Conservation (phyloP, 2,329 filamentous ascomycete genomes). For the Shiraia bambusicola region DNA sequence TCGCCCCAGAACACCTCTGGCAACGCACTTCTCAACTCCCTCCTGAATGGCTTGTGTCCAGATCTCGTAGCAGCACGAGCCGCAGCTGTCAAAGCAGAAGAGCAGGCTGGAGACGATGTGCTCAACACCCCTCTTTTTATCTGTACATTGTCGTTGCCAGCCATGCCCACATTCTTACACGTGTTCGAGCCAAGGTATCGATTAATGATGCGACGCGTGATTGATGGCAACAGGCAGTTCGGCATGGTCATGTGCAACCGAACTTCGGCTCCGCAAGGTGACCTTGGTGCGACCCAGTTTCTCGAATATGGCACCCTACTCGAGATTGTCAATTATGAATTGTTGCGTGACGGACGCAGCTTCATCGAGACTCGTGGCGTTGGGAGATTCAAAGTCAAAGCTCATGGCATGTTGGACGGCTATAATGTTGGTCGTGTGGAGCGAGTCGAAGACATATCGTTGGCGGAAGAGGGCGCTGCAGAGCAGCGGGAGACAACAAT, state of each 20-base stretch:
- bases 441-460: conserved; percentile 75
- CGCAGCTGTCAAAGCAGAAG: conserved; percentile 59
- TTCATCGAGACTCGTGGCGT: conserved; percentile 76
- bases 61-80: conserved; percentile 60
- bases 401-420: conserved; percentile 68
- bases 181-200: conserved; percentile 93
- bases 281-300: conserved; percentile 59
- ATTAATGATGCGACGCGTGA: conserved; percentile 78
- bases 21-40: conserved; percentile 64
- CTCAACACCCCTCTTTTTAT: conserved; percentile 70
- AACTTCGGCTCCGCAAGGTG: conserved; percentile 54
- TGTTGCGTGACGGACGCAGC: conserved; percentile 77
- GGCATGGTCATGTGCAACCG: conserved; percentile 79
- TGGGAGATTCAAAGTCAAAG: conserved; percentile 72
- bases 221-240: conserved; percentile 74
- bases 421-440: conserved; percentile 77
- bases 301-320: conserved; percentile 76
- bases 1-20: conserved; percentile 53
- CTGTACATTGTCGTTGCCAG: conserved; percentile 78
- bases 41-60: conserved; percentile 70
- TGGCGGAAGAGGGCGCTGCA: conserved; percentile 75
- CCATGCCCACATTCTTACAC: conserved; percentile 80
- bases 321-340: conserved; percentile 71
- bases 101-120: conserved; percentile 56
- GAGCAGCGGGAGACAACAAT: conserved; percentile 67